Conservation (phyloP, 805 yeast genomes). For the Hanseniaspora jakobsenii region DNA sequence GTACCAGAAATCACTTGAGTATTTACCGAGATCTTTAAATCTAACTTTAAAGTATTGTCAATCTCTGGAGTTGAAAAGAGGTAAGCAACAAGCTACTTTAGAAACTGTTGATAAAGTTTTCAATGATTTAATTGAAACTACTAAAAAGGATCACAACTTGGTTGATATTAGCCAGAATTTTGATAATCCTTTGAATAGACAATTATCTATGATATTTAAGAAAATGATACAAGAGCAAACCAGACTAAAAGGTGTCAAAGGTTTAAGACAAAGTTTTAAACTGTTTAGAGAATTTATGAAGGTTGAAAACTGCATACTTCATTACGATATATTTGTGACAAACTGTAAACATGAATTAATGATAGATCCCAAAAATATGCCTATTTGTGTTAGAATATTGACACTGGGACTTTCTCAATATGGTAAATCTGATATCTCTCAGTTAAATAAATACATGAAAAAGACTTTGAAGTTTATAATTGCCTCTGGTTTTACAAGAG, state of each 20-base stretch:
- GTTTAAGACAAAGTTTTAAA: slow-evolving; percentile 9
- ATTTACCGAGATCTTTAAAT: slow-evolving; percentile 13
- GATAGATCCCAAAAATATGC: slow-evolving; percentile 6
- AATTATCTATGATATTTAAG: slow-evolving; percentile 10
- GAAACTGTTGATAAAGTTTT: slow-evolving; percentile 2
- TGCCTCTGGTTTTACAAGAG: slow-evolving; percentile 4
- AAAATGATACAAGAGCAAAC: slow-evolving; percentile 11
- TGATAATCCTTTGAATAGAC: slow-evolving; percentile 1
- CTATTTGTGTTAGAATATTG: slow-evolving; percentile 8
- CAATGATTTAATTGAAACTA: slow-evolving; percentile 5
- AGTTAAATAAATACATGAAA: slow-evolving; percentile 5
- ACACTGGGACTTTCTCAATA: slow-evolving; percentile 5
- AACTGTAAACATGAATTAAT: slow-evolving; percentile 10
- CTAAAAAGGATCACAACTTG: slow-evolving; percentile 1
- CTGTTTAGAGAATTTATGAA: slow-evolving; percentile 12
- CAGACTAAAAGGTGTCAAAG: slow-evolving; percentile 11
- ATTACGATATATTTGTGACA: slow-evolving; percentile 4
- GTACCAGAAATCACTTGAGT: slow-evolving; percentile 1
- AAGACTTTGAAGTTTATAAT: slow-evolving; percentile 3
- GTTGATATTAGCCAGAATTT: neutral
- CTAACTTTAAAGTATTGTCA: slow-evolving; percentile 5
- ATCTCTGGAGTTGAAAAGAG: slow-evolving; percentile 5
- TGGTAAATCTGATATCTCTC: slow-evolving; percentile 1
- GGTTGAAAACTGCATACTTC: slow-evolving; percentile 4
- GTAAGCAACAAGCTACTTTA: slow-evolving; percentile 5